Evolutionary conservation across 129 eudicot genomes (phyloP).

Genomic region (Mikania micrantha): DNA sequence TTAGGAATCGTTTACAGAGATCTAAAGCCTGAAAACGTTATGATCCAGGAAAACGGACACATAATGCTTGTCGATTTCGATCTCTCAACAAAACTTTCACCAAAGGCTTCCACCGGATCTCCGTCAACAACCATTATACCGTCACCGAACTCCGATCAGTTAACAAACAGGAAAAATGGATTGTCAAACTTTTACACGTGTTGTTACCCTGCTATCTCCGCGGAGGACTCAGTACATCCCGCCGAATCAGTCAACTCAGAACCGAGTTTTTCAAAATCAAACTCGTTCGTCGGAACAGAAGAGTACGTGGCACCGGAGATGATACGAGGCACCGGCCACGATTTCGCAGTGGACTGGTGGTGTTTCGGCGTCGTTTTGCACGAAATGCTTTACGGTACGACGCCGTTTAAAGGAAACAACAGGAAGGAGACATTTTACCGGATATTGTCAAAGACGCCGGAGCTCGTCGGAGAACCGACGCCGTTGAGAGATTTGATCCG

Average conservation of each 20-base stretch:
- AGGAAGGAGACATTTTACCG: conserved; percentile 86
- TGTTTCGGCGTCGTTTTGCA: conserved; percentile 64
- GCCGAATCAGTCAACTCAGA: conserved; percentile 19
- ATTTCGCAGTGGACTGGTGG: conserved; percentile 89
- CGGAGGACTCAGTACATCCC: conserved; percentile 40
- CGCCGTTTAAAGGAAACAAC: conserved; percentile 75
- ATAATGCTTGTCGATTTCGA: conserved; percentile 90
- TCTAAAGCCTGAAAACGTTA: conserved; percentile 77
- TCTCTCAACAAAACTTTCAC: conserved; percentile 74
- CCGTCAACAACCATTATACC: background rate
- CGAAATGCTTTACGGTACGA: conserved; percentile 82
- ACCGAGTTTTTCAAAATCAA: conserved; percentile 36
- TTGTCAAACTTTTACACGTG: conserved; percentile 13
- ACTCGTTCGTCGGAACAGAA: conserved; percentile 96
- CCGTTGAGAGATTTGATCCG: conserved; percentile 74
- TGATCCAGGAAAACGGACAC: conserved; percentile 84
- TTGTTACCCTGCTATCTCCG: conserved; percentile 36
- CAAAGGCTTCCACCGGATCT: conserved; percentile 27
- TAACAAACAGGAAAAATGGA: conserved; percentile 24
- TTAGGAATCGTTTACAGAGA: conserved; percentile 88
- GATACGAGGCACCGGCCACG: conserved; percentile 74
- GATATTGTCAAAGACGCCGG: conserved; percentile 50
- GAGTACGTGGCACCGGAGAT: conserved; percentile 95
- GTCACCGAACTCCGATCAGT: background rate
- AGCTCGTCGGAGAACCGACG: conserved; percentile 62